These are phyloP conservation scores for Fusarium devonianum DNA, from an alignment of 2,329 filamentous ascomycete genomes.

Conservation along the genomic window DNA sequence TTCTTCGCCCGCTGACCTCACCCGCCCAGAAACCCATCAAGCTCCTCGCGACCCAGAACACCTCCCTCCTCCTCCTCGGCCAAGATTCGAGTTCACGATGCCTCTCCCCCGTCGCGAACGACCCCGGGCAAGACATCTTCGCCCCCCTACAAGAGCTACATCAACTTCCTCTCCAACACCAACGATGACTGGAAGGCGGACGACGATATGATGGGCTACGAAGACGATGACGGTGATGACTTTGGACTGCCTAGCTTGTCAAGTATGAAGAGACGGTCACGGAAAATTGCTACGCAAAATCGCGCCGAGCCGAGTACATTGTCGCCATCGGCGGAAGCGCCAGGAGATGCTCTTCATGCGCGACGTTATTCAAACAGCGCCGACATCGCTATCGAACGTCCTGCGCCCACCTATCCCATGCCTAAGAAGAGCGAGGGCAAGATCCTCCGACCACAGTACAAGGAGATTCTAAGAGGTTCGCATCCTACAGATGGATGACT, in stretches of 20 bases:
- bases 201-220: constrained; percentile 79
- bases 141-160: constrained; percentile 73
- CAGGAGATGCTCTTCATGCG: constrained; percentile 49
- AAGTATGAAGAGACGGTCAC: constrained; percentile 81
- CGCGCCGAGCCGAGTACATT: constrained; percentile 42
- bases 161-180: constrained; percentile 80
- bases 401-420: constrained; percentile 81
- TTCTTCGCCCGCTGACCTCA: constrained; percentile 14
- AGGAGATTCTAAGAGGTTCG: constrained; percentile 83
- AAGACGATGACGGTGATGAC: constrained; percentile 90
- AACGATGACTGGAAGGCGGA: constrained; percentile 83
- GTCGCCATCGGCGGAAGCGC: constrained; percentile 48
- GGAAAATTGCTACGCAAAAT: constrained; percentile 57
- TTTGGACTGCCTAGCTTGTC: constrained; percentile 93
- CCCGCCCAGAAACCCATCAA: constrained; percentile 62
- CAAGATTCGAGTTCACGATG: constrained; percentile 59
- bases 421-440: constrained; percentile 92
- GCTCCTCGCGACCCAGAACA: constrained; percentile 73
- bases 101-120: constrained; percentile 62
- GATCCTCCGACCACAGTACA: constrained; percentile 95
- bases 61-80: constrained; percentile 69
- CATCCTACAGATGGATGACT: background rate
- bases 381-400: constrained; percentile 92
- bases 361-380: constrained; percentile 82
- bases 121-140: constrained; percentile 65